phyloP scores from a whole-genome alignment of 495 filamentous ascomycete species.

The Hypomontagnella submonticulosa region DNA sequence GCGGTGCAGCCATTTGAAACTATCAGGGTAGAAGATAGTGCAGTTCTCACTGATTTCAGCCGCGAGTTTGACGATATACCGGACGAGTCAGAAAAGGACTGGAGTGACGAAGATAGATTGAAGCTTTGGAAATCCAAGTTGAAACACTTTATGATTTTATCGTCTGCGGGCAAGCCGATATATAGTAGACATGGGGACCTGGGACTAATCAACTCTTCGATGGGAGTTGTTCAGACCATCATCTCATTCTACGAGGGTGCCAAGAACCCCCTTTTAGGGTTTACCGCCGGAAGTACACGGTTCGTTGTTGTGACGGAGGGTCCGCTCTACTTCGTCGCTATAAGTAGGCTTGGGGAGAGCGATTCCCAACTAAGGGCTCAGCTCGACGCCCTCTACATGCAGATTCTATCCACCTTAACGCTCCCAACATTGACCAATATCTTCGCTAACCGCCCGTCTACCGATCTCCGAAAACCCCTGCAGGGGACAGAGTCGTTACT shows the following conservation, averaged over 20 bases:
- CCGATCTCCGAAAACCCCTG: constrained; percentile 90
- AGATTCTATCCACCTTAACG: constrained; percentile 94
- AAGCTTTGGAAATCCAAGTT: constrained; percentile 83
- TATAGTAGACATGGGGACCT: constrained; percentile 95
- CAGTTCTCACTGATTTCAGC: constrained; percentile 70
- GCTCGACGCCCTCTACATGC: constrained; percentile 95
- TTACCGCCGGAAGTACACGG: constrained; percentile 82
- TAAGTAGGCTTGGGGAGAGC: constrained; percentile 90
- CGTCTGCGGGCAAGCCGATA: constrained; percentile 97
- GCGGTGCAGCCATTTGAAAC: constrained; percentile 67
- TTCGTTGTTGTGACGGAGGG: constrained; percentile 88
- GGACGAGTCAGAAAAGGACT: constrained; percentile 68
- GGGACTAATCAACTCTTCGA: constrained; percentile 86
- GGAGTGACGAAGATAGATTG: constrained; percentile 71
- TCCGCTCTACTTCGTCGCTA: constrained; percentile 90
- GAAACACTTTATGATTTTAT: constrained; percentile 97
- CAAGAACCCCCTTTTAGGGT: constrained; percentile 78
- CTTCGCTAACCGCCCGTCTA: constrained; percentile 89
- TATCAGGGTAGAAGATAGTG: constrained; percentile 58
- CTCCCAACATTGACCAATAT: constrained; percentile 88
- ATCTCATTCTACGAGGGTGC: constrained; percentile 93
- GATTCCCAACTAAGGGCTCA: constrained; percentile 86
- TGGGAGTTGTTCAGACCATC: constrained; percentile 96
- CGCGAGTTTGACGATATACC: constrained; percentile 83
- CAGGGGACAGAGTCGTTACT: constrained; percentile 93